Evolutionary conservation across 768 basidiomycete species (phyloP).

Genomic region (Mrakia hoshinonis): DNA sequence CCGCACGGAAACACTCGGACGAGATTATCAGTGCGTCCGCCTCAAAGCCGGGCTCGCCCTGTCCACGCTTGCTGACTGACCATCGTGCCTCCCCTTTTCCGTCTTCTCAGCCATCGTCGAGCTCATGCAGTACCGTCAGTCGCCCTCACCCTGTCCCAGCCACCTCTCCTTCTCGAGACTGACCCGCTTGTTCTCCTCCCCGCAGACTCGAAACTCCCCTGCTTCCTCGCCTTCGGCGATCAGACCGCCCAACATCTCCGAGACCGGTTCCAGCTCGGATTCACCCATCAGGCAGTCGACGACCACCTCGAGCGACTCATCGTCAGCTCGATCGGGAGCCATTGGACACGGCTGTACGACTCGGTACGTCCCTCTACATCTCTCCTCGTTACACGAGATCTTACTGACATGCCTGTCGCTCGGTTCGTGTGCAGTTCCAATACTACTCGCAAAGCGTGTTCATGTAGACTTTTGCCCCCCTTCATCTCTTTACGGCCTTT

Average conservation of each 20-base stretch:
- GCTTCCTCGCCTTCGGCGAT: constrained; percentile 82
- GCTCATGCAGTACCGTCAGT: constrained; percentile 87
- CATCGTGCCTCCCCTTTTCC: not conserved
- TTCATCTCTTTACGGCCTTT: too few relatives aligned
- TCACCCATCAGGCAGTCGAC: constrained; percentile 70
- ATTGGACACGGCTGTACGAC: constrained; percentile 94
- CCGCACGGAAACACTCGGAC: constrained; percentile 90
- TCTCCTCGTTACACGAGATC: not conserved
- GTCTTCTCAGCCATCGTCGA: constrained; percentile 63
- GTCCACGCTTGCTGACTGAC: constrained; percentile 25
- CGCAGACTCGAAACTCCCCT: constrained; percentile 77
- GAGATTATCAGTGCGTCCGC: constrained; percentile 79
- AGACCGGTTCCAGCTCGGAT: constrained; percentile 84
- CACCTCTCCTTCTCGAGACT: constrained; percentile 19
- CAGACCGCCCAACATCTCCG: constrained; percentile 79
- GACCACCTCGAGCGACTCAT: constrained; percentile 85
- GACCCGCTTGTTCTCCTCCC: not conserved
- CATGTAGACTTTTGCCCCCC: not conserved
- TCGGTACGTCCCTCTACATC: constrained; percentile 51
- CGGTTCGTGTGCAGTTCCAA: constrained; percentile 56
- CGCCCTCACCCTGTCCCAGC: not conserved
- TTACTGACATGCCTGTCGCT: too few relatives aligned
- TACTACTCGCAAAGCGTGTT: constrained; percentile 64
- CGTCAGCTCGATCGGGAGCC: constrained; percentile 78
- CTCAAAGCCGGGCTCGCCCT: not conserved